A percentile compares a stretch with the other conserved stretches of the same genome.
These are phyloP conservation scores for Fraxinus anomala DNA, from an alignment of 257 asterid genomes.

Conservation along the genomic window DNA sequence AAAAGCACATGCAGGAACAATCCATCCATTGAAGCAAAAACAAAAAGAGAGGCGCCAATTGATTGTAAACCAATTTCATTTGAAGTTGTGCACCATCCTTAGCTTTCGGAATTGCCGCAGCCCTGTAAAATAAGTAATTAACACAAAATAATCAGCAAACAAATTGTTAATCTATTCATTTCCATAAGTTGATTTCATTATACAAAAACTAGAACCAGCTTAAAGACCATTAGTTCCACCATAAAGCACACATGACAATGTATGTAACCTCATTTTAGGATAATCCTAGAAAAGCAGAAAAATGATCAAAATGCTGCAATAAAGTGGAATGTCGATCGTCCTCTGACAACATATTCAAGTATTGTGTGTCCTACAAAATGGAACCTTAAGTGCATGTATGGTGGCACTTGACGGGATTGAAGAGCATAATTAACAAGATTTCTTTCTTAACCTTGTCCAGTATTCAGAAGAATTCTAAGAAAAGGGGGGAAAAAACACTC, in stretches of 20 bases:
- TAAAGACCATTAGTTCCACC: too few relatives aligned
- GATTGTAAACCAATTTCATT: slow-evolving; percentile 81
- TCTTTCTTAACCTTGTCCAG: background rate
- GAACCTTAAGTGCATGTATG: background rate
- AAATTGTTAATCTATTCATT: background rate
- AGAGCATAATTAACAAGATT: too few relatives aligned
- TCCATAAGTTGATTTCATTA: background rate
- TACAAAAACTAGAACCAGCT: background rate
- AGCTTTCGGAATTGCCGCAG: slow-evolving; percentile 79
- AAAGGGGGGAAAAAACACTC: background rate
- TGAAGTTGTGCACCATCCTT: slow-evolving; percentile 80
- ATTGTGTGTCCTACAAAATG: background rate
- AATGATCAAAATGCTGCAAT: background rate
- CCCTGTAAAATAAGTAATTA: slow-evolving; percentile 48
- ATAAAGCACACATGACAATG: background rate
- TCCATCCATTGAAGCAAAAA: slow-evolving; percentile 79
- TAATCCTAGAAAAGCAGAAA: background rate
- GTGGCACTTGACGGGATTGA: background rate
- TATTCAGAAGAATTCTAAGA: background rate
- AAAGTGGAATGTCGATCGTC: background rate
- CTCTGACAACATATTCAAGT: background rate
- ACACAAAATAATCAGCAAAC: slow-evolving; percentile 16
- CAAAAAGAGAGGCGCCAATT: slow-evolving; percentile 62
- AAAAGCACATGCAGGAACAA: slow-evolving; percentile 67
- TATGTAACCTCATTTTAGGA: background rate